Evolutionary conservation across 768 basidiomycete species (phyloP).

Genomic region (Gyrodon lividus): DNA sequence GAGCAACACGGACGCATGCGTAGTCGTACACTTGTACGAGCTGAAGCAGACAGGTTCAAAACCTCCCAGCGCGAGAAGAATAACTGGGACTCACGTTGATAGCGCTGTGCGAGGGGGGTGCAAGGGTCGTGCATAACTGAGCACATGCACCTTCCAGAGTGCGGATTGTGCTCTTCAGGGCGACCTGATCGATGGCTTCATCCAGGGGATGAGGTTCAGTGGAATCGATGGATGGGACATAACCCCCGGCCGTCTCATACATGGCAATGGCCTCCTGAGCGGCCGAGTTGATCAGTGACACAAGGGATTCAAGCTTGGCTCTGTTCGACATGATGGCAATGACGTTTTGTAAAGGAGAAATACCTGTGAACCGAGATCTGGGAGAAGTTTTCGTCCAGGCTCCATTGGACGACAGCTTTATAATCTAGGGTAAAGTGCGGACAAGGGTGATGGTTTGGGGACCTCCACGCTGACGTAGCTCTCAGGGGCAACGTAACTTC

Average conservation of each 20-base stretch:
- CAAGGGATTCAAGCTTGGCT: constrained; percentile 25
- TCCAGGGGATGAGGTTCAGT: constrained; percentile 37
- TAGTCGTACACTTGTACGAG: constrained; percentile 28
- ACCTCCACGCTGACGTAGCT: not conserved
- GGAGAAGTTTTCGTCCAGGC: not conserved
- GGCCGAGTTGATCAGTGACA: constrained; percentile 32
- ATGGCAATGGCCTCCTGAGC: constrained; percentile 33
- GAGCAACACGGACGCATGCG: constrained; percentile 29
- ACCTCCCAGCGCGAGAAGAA: not conserved
- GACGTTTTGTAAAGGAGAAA: not conserved
- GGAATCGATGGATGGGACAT: constrained; percentile 36
- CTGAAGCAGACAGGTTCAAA: constrained; percentile 4
- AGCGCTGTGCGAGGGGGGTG: constrained; percentile 33
- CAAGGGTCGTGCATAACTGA: constrained; percentile 35
- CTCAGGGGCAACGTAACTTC: not conserved
- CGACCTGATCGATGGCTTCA: constrained; percentile 18
- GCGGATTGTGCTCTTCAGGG: constrained; percentile 24
- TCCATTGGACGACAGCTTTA: not conserved
- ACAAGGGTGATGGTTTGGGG: not conserved
- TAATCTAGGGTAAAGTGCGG: not conserved
- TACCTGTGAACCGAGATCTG: not conserved
- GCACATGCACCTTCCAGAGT: constrained; percentile 37
- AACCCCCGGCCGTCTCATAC: constrained; percentile 28
- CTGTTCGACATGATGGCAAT: constrained; percentile 19
- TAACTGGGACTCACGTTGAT: constrained; percentile 26